A percentile compares a stretch with the other conserved stretches of the same genome.
phyloP scores from a whole-genome alignment of 805 yeast species.

The Blastobotrys terrestris region DNA sequence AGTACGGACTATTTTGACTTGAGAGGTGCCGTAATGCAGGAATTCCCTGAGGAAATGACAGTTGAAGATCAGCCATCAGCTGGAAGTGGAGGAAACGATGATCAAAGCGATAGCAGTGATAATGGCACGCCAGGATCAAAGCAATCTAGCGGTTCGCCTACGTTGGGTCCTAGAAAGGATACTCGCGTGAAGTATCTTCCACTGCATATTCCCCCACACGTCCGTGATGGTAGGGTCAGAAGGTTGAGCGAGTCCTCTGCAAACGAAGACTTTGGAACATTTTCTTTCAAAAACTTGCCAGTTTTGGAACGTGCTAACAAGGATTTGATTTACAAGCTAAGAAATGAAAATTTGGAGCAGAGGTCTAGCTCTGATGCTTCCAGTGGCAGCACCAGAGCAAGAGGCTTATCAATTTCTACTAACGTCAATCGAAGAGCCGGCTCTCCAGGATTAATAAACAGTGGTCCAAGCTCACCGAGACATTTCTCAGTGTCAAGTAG shows the following conservation, averaged over 20 bases:
- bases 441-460: background rate
- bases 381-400: slow-evolving; percentile 32
- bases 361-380: background rate
- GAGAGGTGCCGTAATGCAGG: slow-evolving; percentile 75
- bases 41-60: slow-evolving; percentile 46
- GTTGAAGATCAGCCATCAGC: slow-evolving; percentile 9
- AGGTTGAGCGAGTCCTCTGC: slow-evolving; percentile 59
- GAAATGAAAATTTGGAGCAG: slow-evolving; percentile 66
- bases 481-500: background rate
- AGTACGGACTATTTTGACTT: slow-evolving; percentile 86
- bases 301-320: slow-evolving; percentile 91
- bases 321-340: slow-evolving; percentile 81
- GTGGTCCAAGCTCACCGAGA: background rate
- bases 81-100: slow-evolving; percentile 8
- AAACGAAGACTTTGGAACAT: slow-evolving; percentile 75
- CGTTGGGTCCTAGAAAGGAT: slow-evolving; percentile 6
- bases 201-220: slow-evolving; percentile 46
- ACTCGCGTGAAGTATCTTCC: slow-evolving; percentile 27
- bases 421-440: background rate
- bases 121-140: background rate
- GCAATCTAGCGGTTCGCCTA: background rate
- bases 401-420: slow-evolving; percentile 39
- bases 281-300: slow-evolving; percentile 80
- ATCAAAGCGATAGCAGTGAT: slow-evolving; percentile 13
- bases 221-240: slow-evolving; percentile 64